Conservation (phyloP, 2,329 filamentous ascomycete genomes). For the Drechslera avenae region DNA sequence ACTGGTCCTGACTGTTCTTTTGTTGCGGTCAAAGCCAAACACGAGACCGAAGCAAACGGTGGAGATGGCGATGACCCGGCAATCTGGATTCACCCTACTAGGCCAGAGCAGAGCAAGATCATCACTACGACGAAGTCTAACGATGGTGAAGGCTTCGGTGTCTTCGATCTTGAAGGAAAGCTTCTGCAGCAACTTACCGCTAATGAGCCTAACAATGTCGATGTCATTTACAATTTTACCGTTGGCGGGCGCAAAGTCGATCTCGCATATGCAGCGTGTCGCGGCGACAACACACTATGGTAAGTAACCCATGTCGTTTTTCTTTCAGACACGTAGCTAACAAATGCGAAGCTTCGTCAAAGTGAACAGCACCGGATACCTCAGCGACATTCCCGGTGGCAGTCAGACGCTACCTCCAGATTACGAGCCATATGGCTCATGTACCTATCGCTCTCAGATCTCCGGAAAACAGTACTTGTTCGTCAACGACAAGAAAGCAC, state of each 20-base stretch:
- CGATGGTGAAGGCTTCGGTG: slow-evolving; percentile 55
- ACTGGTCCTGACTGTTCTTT: slow-evolving; percentile 38
- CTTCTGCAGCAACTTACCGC: slow-evolving; percentile 54
- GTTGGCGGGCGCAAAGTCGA: slow-evolving; percentile 54
- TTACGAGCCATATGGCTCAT: slow-evolving; percentile 60
- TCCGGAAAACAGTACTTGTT: slow-evolving; percentile 60
- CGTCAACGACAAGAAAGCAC: slow-evolving; percentile 60
- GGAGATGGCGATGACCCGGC: slow-evolving; percentile 42
- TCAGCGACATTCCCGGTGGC: slow-evolving; percentile 53
- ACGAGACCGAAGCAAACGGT: slow-evolving; percentile 41
- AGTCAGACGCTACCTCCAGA: slow-evolving; percentile 53
- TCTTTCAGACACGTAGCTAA: neutral
- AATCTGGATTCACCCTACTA: slow-evolving; percentile 38
- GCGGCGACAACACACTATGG: slow-evolving; percentile 60
- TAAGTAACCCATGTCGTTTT: slow-evolving; percentile 35
- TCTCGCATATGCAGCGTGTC: slow-evolving; percentile 58
- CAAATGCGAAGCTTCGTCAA: slow-evolving; percentile 53
- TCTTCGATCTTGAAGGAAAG: slow-evolving; percentile 58
- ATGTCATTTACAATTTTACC: slow-evolving; percentile 58
- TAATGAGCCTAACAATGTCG: slow-evolving; percentile 60
- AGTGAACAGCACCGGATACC: slow-evolving; percentile 54
- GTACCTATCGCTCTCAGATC: slow-evolving; percentile 55
- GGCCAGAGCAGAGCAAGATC: slow-evolving; percentile 53
- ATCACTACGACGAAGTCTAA: slow-evolving; percentile 61
- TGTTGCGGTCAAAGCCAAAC: slow-evolving; percentile 35